Conservation (phyloP, 2,329 filamentous ascomycete genomes). For the Verticillium nubilum region DNA sequence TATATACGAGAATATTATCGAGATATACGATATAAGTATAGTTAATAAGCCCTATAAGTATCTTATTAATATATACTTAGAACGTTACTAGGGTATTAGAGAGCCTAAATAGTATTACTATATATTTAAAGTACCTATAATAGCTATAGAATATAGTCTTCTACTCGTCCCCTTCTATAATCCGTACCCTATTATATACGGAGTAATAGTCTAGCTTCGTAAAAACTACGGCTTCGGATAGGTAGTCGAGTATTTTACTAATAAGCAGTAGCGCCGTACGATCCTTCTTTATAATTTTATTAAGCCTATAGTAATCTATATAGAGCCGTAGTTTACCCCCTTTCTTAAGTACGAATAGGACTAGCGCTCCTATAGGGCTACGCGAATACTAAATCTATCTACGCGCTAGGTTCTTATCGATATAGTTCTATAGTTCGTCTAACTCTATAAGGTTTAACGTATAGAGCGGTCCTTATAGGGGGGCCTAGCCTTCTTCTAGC, state of each 20-base stretch:
- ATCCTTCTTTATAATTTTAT: background rate
- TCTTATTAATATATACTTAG: constrained; percentile 12
- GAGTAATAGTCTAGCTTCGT: constrained; percentile 11
- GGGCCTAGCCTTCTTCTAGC: no score
- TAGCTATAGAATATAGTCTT: constrained; percentile 25
- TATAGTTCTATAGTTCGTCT: no score
- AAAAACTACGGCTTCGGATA: background rate
- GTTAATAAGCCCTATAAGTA: background rate
- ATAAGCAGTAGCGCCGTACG: background rate
- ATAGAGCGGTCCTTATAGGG: no score
- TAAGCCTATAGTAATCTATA: background rate
- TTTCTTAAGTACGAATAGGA: background rate
- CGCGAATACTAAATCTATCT: no score
- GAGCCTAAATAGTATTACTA: constrained; percentile 22
- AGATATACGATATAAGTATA: background rate
- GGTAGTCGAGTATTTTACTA: no score
- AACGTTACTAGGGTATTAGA: constrained; percentile 14
- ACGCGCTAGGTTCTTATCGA: no score
- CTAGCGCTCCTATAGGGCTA: background rate
- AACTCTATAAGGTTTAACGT: no score
- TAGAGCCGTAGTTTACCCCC: background rate
- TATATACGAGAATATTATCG: constrained; percentile 1
- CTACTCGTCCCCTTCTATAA: constrained; percentile 24
- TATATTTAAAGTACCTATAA: constrained; percentile 26
- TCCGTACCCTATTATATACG: constrained; percentile 24